Percentiles rank a stretch among this genome's conserved stretches.
These are phyloP conservation scores for Friedmanniomyces simplex DNA, from an alignment of 495 filamentous ascomycete species.

Conservation along the genomic window DNA sequence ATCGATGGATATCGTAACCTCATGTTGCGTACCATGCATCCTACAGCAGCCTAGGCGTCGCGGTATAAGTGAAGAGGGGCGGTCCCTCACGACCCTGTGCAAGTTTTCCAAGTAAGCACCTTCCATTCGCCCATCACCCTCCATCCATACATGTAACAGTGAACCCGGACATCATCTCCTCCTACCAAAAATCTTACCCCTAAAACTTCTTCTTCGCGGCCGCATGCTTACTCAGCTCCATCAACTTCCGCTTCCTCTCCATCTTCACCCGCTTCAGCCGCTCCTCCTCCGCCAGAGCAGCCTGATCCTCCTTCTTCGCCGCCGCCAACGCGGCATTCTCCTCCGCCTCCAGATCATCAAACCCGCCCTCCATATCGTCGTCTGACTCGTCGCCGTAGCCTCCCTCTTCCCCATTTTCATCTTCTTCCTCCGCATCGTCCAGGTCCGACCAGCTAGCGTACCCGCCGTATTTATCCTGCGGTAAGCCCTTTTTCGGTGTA, in stretches of 20 bases:
- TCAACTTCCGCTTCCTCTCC: slow-evolving; percentile 36
- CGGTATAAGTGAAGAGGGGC: too few species aligned
- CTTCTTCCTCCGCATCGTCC: slow-evolving; percentile 27
- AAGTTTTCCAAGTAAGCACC: too few species aligned
- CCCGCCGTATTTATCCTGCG: slow-evolving; percentile 22
- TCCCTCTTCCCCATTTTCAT: slow-evolving; percentile 38
- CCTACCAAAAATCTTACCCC: background rate
- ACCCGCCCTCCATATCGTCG: slow-evolving; percentile 58
- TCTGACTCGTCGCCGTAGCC: slow-evolving; percentile 40
- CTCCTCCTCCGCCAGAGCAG: slow-evolving; percentile 44
- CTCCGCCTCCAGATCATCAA: slow-evolving; percentile 49
- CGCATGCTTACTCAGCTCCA: slow-evolving; percentile 9
- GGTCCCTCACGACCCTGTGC: too few species aligned
- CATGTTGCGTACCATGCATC: too few species aligned
- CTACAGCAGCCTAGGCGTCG: too few species aligned
- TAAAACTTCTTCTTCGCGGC: slow-evolving; percentile 17
- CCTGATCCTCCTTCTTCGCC: slow-evolving; percentile 50
- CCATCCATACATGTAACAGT: too few species aligned
- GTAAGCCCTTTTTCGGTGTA: slow-evolving; percentile 14
- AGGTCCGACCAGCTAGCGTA: slow-evolving; percentile 31
- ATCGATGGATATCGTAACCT: too few species aligned
- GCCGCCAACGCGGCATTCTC: slow-evolving; percentile 40
- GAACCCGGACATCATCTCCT: background rate
- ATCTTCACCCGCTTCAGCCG: slow-evolving; percentile 46
- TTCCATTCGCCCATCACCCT: too few species aligned